A percentile compares a stretch with the other conserved stretches of the same genome.
These are phyloP conservation scores for Backusella tarrabulga DNA, from an alignment of 192 early-diverging fungal genomes.

Conservation along the genomic window DNA sequence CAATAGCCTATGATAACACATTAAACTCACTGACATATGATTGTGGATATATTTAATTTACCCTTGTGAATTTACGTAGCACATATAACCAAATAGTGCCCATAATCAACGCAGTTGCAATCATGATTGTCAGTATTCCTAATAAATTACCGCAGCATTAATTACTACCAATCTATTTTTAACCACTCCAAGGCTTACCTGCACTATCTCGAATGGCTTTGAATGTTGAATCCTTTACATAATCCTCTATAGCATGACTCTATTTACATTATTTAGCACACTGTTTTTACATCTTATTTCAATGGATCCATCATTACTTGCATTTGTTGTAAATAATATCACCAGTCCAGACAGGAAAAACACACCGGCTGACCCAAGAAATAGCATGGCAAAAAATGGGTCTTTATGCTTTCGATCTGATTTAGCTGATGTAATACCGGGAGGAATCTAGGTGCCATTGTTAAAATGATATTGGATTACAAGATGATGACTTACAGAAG, in stretches of 20 bases:
- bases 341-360: slow-evolving; percentile 45
- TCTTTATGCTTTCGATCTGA: slow-evolving; percentile 50
- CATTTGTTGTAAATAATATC: slow-evolving; percentile 50
- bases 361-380: slow-evolving; percentile 29
- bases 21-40: not conserved
- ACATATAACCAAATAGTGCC: slow-evolving; percentile 38
- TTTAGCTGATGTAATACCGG: slow-evolving; percentile 41
- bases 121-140: slow-evolving; percentile 39
- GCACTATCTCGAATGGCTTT: slow-evolving; percentile 46
- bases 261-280: not conserved
- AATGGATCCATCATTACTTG: slow-evolving; percentile 23
- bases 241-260: slow-evolving; percentile 28
- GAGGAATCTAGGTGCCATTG: slow-evolving; percentile 24
- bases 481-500: slow-evolving; percentile 33
- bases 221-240: slow-evolving; percentile 34
- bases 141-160: not conserved
- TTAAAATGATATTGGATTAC: too few relatives aligned
- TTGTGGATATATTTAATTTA: slow-evolving; percentile 5
- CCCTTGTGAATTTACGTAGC: slow-evolving; percentile 36
- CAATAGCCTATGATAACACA: slow-evolving; percentile 26
- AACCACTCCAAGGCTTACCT: slow-evolving; percentile 23
- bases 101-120: slow-evolving; percentile 23
- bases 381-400: slow-evolving; percentile 45
- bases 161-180: not conserved
- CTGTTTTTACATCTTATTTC: too few relatives aligned